Evolutionary conservation across 176 grass and related monocot genomes (phyloP).

Genomic region (Microstegium vimineum): DNA sequence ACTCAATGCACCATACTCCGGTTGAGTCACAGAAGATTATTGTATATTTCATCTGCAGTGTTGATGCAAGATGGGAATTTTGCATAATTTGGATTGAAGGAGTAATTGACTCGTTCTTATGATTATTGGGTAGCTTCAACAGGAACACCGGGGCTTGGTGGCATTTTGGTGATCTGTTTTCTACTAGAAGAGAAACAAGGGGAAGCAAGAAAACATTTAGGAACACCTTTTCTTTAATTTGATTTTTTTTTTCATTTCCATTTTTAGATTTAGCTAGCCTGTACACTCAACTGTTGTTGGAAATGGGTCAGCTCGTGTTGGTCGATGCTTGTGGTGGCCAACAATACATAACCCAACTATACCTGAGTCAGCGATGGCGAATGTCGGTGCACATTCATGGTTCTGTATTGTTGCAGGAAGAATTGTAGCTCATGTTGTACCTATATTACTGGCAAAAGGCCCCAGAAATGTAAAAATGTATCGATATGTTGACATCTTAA

Average conservation of each 20-base stretch:
- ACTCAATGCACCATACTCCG: neutral
- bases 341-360: neutral
- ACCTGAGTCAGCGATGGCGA: neutral
- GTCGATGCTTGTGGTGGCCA: neutral
- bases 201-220: neutral
- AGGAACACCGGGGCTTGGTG: neutral
- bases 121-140: neutral
- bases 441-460: neutral
- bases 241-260: neutral
- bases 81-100: neutral
- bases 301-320: neutral
- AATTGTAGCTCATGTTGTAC: neutral
- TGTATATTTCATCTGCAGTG: neutral
- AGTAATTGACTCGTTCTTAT: conserved; percentile 1
- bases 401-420: neutral
- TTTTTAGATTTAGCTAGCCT: conserved; percentile 14
- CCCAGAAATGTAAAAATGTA: too few relatives aligned
- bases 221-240: conserved; percentile 13
- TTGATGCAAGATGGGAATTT: conserved; percentile 4
- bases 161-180: conserved; percentile 9
- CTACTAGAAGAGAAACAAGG: neutral
- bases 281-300: conserved; percentile 7
- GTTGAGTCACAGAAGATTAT: neutral
- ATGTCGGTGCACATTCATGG: neutral
- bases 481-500: neutral